These are phyloP conservation scores for Globisporangium solare DNA, from an alignment of 352 stramenopile genomes.

Conservation along the genomic window DNA sequence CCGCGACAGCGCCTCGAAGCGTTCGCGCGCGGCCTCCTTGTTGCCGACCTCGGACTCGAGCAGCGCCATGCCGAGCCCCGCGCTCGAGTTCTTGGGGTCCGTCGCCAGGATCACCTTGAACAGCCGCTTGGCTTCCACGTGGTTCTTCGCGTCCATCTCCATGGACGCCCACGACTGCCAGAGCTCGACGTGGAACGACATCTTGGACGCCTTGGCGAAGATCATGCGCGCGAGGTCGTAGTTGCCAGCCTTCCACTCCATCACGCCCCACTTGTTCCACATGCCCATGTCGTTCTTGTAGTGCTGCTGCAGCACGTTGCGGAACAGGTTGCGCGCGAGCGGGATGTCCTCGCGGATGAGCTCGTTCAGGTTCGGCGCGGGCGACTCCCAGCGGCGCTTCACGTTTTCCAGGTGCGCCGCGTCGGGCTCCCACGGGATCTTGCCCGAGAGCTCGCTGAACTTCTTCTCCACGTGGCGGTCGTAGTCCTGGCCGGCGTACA, in stretches of 20 bases:
- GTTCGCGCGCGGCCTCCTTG: slow-evolving; percentile 47
- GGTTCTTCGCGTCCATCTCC: slow-evolving; percentile 74
- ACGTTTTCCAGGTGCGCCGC: slow-evolving; percentile 45
- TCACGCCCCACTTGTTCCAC: slow-evolving; percentile 90
- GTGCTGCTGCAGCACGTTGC: slow-evolving; percentile 70
- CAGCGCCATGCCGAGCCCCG: slow-evolving; percentile 67
- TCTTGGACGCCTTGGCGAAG: slow-evolving; percentile 71
- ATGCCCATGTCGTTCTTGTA: slow-evolving; percentile 86
- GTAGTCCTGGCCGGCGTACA: slow-evolving; percentile 73
- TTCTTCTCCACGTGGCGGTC: slow-evolving; percentile 67
- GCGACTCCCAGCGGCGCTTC: slow-evolving; percentile 50
- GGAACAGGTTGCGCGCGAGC: slow-evolving; percentile 67
- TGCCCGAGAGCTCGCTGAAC: slow-evolving; percentile 72
- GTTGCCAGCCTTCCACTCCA: slow-evolving; percentile 87
- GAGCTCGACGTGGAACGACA: slow-evolving; percentile 65
- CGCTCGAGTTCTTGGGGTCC: slow-evolving; percentile 58
- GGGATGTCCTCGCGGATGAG: slow-evolving; percentile 77
- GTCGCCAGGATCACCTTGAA: slow-evolving; percentile 82
- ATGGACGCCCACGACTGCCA: slow-evolving; percentile 87
- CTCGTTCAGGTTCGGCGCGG: slow-evolving; percentile 71
- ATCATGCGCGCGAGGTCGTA: slow-evolving; percentile 82
- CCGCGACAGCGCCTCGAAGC: slow-evolving; percentile 47
- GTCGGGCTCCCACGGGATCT: slow-evolving; percentile 74
- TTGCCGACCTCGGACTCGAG: slow-evolving; percentile 59
- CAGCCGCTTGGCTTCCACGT: slow-evolving; percentile 69